These are phyloP conservation scores for Colletotrichum abscissum DNA, from an alignment of 2,329 filamentous ascomycete species.

Conservation along the genomic window DNA sequence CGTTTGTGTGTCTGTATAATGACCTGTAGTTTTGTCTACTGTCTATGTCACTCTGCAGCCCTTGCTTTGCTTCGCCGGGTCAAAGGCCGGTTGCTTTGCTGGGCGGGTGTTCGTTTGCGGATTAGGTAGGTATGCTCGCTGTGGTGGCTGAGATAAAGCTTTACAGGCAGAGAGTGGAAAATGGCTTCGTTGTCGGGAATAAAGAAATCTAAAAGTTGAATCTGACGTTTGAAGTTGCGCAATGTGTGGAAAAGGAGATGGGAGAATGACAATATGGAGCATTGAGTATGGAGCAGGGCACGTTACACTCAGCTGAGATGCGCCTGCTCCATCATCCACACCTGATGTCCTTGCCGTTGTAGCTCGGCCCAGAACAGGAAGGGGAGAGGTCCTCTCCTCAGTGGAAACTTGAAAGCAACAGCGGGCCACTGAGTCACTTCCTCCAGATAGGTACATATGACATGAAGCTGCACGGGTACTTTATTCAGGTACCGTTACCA, in stretches of 20 bases:
- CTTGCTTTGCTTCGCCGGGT: not conserved
- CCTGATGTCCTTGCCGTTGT: not conserved
- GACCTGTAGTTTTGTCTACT: not conserved
- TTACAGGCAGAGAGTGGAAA: not conserved
- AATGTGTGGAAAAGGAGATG: not conserved
- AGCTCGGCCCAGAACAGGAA: not conserved
- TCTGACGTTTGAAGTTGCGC: not conserved
- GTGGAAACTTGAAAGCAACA: not conserved
- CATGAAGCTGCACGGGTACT: not conserved
- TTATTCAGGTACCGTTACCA: too few species aligned
- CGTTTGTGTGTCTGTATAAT: not conserved
- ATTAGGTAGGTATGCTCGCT: not conserved
- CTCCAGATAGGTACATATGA: not conserved
- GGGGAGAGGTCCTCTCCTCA: not conserved
- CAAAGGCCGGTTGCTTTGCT: not conserved
- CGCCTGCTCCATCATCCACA: slow-evolving; percentile 1
- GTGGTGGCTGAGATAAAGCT: not conserved
- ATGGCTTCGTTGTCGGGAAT: not conserved
- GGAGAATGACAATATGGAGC: slow-evolving; percentile 1
- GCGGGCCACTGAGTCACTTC: slow-evolving; percentile 1
- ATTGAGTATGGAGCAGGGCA: slow-evolving; percentile 4
- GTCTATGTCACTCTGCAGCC: not conserved
- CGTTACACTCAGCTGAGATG: slow-evolving; percentile 15
- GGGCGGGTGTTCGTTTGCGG: not conserved
- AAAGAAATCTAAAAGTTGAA: not conserved